Conservation (phyloP, 176 grass and related monocot genomes). For the Triticum aestivum region DNA sequence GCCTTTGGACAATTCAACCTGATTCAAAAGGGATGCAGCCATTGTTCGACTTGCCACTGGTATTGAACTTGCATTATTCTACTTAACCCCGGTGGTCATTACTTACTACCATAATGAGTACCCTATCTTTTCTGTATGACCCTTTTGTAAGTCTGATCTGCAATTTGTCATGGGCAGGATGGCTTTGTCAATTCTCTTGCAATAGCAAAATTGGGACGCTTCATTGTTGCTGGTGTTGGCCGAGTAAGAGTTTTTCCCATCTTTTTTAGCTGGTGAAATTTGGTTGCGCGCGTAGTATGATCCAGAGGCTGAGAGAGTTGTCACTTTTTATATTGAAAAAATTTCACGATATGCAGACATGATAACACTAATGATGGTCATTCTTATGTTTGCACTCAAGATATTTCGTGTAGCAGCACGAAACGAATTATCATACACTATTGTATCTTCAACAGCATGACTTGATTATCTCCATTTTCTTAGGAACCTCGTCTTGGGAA, state of each 20-base stretch:
- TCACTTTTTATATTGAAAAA: background rate
- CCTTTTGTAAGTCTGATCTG: background rate
- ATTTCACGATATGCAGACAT: background rate
- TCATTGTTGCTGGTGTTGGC: conserved; percentile 67
- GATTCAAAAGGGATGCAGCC: conserved; percentile 60
- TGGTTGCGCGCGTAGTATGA: background rate
- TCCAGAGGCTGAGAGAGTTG: background rate
- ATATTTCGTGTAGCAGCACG: background rate
- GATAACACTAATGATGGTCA: background rate
- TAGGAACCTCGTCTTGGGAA: conserved; percentile 70
- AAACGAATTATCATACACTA: background rate
- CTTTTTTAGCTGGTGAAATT: background rate
- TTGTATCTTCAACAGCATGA: background rate
- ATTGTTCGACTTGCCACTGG: conserved; percentile 44
- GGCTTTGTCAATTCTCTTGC: conserved; percentile 72
- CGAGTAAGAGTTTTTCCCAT: conserved; percentile 35
- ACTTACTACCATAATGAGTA: background rate
- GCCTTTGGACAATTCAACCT: conserved; percentile 57
- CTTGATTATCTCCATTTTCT: background rate
- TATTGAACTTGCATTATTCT: conserved; percentile 26
- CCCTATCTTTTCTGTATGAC: background rate
- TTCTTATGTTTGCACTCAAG: background rate
- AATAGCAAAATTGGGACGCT: conserved; percentile 64
- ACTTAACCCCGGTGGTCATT: background rate
- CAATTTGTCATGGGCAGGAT: conserved; percentile 36